These are phyloP conservation scores for Suhomyces bribrorum DNA, from an alignment of 1,139 yeast genomes.

Conservation along the genomic window DNA sequence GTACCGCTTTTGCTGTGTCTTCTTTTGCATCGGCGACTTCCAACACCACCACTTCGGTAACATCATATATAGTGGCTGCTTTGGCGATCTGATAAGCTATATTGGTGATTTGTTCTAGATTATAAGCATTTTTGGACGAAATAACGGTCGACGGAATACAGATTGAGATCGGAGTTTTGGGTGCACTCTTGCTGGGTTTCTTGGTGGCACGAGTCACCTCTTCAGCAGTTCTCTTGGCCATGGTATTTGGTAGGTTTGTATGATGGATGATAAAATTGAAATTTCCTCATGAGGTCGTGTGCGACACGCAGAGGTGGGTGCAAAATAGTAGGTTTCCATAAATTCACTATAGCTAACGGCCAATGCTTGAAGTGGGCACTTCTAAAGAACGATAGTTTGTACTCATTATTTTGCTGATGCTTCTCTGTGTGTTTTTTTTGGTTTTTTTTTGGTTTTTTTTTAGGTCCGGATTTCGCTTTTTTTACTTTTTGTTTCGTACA, in stretches of 20 bases:
- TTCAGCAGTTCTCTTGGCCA: conserved; percentile 29
- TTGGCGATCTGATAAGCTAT: conserved; percentile 78
- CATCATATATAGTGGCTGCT: conserved; percentile 66
- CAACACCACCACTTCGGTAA: conserved; percentile 71
- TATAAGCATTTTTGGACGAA: conserved; percentile 52
- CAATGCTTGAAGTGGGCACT: too few relatives aligned
- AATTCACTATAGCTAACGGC: too few relatives aligned
- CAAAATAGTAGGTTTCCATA: too few relatives aligned
- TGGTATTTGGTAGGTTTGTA: conserved; percentile 4
- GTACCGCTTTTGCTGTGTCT: conserved; percentile 19
- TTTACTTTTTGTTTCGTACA: too few relatives aligned
- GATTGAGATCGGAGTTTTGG: conserved; percentile 39
- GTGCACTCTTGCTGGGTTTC: conserved; percentile 32
- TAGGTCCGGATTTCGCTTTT: background rate
- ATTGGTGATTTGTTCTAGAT: conserved; percentile 71
- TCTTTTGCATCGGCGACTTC: conserved; percentile 40
- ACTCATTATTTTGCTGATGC: too few relatives aligned
- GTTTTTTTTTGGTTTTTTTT: background rate
- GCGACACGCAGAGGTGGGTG: conserved; percentile 7
- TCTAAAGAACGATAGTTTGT: too few relatives aligned
- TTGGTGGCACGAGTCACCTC: conserved; percentile 28
- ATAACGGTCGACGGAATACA: conserved; percentile 70
- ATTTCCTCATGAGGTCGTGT: conserved; percentile 9
- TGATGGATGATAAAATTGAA: background rate
- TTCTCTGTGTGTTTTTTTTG: too few relatives aligned